phyloP scores from a whole-genome alignment of 805 yeast genomes.

The Zygosaccharomyces gambellarensis region DNA sequence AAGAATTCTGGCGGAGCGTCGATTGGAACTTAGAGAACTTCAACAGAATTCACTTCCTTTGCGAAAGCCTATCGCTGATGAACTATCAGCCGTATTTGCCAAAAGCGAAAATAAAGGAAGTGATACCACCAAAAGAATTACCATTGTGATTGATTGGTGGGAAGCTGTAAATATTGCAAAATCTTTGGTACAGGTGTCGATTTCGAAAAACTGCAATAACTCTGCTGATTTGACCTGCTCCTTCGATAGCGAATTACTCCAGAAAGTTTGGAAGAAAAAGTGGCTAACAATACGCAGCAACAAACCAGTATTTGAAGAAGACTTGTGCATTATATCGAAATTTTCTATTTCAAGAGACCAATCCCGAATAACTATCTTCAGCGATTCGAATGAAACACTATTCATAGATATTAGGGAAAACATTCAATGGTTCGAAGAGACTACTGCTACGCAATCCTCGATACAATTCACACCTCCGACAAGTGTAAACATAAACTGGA shows the following conservation, averaged over 20 bases:
- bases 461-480: background rate
- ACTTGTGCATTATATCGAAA: slow-evolving; percentile 1
- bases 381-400: slow-evolving; percentile 1
- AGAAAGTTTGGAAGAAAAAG: background rate
- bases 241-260: background rate
- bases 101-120: background rate
- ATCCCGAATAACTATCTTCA: slow-evolving; percentile 1
- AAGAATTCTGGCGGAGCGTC: background rate
- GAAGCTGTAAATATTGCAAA: background rate
- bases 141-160: background rate
- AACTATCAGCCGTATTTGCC: background rate
- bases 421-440: background rate
- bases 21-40: background rate
- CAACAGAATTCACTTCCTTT: background rate
- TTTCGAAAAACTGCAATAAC: background rate
- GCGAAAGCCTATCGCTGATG: background rate
- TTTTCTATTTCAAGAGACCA: slow-evolving; percentile 2
- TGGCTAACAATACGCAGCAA: slow-evolving; percentile 3
- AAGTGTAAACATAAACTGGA: background rate
- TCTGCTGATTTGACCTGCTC: background rate
- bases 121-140: background rate
- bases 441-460: background rate
- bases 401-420: slow-evolving; percentile 1
- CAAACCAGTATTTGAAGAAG: background rate
- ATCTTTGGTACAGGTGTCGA: background rate